phyloP scores from a whole-genome alignment of 1,139 yeast species.

The Pichia sp. region DNA sequence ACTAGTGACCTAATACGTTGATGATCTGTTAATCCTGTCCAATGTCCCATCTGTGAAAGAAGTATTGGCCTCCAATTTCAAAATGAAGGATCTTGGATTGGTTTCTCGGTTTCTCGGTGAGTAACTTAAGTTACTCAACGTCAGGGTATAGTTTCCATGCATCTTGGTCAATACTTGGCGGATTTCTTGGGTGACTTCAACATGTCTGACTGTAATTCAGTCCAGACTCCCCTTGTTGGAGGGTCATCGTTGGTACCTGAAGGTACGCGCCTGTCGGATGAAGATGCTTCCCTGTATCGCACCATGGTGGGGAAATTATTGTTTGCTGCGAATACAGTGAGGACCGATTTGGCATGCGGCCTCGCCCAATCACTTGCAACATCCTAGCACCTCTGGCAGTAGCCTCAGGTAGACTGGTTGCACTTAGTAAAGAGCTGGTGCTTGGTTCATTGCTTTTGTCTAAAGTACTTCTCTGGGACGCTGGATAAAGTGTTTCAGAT shows the following conservation, averaged over 20 bases:
- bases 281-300: neutral
- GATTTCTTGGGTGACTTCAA: neutral
- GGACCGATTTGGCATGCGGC: conserved; percentile 4
- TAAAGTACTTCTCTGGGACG: conserved; percentile 47
- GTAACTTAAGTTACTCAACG: too few relatives aligned
- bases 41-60: too few relatives aligned
- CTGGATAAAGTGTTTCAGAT: conserved; percentile 58
- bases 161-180: neutral
- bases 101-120: too few relatives aligned
- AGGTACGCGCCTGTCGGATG: neutral
- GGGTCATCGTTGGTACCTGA: neutral
- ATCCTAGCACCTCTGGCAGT: conserved; percentile 61
- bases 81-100: neutral
- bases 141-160: neutral
- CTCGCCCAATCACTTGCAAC: conserved; percentile 41
- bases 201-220: neutral
- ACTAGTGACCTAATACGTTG: too few relatives aligned
- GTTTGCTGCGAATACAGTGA: conserved; percentile 6
- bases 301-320: neutral
- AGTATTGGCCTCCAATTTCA: too few relatives aligned
- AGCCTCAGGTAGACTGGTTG: conserved; percentile 55
- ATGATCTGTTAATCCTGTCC: too few relatives aligned
- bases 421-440: conserved; percentile 38
- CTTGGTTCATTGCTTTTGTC: conserved; percentile 12
- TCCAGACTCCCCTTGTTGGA: neutral